Evolutionary conservation across 2,329 filamentous ascomycete genomes (phyloP).

Genomic region (Aspergillus spinulosporus): DNA sequence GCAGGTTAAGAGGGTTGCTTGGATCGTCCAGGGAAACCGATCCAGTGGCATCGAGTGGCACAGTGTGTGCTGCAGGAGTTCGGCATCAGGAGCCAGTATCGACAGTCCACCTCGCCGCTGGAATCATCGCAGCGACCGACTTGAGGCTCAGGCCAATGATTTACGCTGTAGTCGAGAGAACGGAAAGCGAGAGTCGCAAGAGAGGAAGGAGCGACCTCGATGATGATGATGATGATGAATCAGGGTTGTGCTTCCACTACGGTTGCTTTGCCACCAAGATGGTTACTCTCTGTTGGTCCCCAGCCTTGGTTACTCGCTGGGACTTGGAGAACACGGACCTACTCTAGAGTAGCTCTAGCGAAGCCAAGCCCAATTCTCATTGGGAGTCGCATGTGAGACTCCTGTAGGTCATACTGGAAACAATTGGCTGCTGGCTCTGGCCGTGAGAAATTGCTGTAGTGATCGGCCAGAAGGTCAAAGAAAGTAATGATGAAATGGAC

Average conservation of each 20-base stretch:
- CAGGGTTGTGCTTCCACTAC: neutral
- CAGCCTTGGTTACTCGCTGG: constrained; percentile 8
- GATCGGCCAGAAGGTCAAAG: constrained; percentile 7
- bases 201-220: neutral
- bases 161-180: neutral
- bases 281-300: neutral
- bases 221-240: neutral
- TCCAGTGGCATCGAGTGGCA: neutral
- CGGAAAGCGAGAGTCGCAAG: neutral
- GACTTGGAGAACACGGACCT: constrained; percentile 18
- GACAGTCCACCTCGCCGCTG: neutral
- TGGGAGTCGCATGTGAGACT: constrained; percentile 5
- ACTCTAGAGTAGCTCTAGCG: constrained; percentile 7
- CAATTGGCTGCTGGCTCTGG: constrained; percentile 1
- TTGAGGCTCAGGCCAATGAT: neutral
- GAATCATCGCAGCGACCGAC: neutral
- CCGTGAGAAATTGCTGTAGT: constrained; percentile 6
- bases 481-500: constrained; percentile 9
- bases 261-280: constrained; percentile 10
- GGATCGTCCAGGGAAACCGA: neutral
- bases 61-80: neutral
- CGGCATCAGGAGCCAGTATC: neutral
- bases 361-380: constrained; percentile 4
- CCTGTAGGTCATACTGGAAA: neutral
- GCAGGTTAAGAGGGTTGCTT: neutral